These are phyloP conservation scores for Irpex sp. DNA, from an alignment of 1,284 basidiomycete species.

Conservation along the genomic window DNA sequence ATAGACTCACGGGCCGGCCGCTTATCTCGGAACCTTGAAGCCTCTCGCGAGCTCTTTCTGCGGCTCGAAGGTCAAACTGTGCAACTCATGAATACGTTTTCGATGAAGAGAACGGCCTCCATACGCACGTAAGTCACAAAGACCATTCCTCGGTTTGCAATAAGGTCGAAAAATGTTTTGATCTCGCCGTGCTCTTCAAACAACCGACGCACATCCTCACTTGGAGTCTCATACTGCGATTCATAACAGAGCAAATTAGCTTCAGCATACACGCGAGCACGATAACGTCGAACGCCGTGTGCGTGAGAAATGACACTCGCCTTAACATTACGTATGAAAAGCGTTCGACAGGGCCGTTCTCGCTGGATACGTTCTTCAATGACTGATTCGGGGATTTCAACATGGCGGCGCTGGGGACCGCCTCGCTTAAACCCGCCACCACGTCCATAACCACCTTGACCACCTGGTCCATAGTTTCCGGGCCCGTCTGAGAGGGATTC, in stretches of 20 bases:
- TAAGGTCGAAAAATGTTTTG: constrained; percentile 95
- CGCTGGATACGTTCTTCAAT: constrained; percentile 88
- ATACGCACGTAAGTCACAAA: constrained; percentile 94
- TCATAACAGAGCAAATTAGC: not conserved
- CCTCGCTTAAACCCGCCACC: constrained; percentile 29
- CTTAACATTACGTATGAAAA: constrained; percentile 97
- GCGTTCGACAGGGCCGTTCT: constrained; percentile 90
- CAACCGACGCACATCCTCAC: constrained; percentile 75
- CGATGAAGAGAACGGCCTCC: not conserved
- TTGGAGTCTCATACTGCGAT: constrained; percentile 84
- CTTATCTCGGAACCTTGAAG: constrained; percentile 85
- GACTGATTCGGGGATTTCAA: constrained; percentile 79
- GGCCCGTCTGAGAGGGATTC: constrained; percentile 52
- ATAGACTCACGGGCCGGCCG: constrained; percentile 70
- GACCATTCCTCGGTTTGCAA: constrained; percentile 92
- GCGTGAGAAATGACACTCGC: constrained; percentile 50
- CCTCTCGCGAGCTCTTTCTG: constrained; percentile 84
- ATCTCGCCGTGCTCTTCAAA: constrained; percentile 95
- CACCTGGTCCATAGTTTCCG: constrained; percentile 50
- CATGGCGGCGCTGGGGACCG: constrained; percentile 49
- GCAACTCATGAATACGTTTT: not conserved
- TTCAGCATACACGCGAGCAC: not conserved
- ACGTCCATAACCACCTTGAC: constrained; percentile 49
- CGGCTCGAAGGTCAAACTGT: constrained; percentile 90
- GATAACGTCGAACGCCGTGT: not conserved